Conservation (phyloP, 2,329 filamentous ascomycete species). For the Xylaria multiplex region DNA sequence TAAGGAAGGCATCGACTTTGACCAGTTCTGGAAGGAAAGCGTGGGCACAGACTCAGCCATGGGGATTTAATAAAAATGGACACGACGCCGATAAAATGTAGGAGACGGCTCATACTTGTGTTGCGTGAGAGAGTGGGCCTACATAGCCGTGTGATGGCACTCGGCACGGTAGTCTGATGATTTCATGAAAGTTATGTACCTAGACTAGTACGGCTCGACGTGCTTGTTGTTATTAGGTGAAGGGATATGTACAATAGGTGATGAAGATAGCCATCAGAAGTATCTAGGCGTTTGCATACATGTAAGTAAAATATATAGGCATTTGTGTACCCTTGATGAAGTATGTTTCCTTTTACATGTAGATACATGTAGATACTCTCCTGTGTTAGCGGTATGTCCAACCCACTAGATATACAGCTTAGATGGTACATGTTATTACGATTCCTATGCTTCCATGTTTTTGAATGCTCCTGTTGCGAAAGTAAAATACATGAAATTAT, state of each 20-base stretch:
- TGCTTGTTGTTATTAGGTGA: too few relatives aligned
- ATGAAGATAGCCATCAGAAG: not conserved
- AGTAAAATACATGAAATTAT: too few relatives aligned
- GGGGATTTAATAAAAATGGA: conserved; percentile 32
- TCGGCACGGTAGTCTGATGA: not conserved
- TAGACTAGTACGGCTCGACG: not conserved
- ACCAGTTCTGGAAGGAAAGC: conserved; percentile 78
- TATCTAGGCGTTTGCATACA: not conserved
- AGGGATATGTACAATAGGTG: not conserved
- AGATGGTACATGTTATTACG: too few relatives aligned
- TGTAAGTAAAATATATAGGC: not conserved
- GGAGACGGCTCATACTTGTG: not conserved
- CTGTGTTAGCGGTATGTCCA: too few relatives aligned
- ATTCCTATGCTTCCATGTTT: too few relatives aligned
- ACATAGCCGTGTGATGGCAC: not conserved
- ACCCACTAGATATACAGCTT: too few relatives aligned
- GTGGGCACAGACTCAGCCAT: conserved; percentile 54
- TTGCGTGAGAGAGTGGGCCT: not conserved
- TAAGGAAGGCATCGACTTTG: conserved; percentile 81
- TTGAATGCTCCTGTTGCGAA: too few relatives aligned
- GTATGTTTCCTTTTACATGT: not conserved
- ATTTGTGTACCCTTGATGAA: not conserved
- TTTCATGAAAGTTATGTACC: too few relatives aligned
- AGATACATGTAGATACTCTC: too few relatives aligned
- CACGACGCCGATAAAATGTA: not conserved